Conservation (phyloP, 228 moss, liverwort and hornwort species). For the Sphagnum magellanicum region DNA sequence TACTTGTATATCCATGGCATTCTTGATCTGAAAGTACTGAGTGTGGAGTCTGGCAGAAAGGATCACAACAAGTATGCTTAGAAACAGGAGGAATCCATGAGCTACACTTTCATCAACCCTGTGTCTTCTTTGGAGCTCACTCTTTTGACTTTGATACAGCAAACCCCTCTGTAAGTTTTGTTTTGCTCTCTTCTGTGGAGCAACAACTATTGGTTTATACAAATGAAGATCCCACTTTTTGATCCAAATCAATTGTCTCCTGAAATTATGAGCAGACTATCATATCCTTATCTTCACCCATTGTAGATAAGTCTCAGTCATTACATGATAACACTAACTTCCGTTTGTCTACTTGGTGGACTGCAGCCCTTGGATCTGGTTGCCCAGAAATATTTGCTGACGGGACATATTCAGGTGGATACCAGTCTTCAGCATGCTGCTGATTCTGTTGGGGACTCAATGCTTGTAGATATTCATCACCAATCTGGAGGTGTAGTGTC, state of each 20-base stretch:
- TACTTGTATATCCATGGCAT: too few species aligned
- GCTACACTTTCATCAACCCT: slow-evolving; percentile 63
- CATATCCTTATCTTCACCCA: too few species aligned
- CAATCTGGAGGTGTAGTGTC: slow-evolving; percentile 41
- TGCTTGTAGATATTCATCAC: slow-evolving; percentile 59
- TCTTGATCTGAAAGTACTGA: too few species aligned
- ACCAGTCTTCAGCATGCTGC: slow-evolving; percentile 33
- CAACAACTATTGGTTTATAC: too few species aligned
- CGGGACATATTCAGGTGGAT: slow-evolving; percentile 71
- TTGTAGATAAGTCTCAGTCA: too few species aligned
- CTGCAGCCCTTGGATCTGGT: slow-evolving; percentile 61
- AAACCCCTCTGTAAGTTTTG: slow-evolving; percentile 36
- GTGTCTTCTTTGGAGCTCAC: slow-evolving; percentile 75
- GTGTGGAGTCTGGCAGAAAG: slow-evolving; percentile 42
- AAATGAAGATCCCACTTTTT: too few species aligned
- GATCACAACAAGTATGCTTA: slow-evolving; percentile 68
- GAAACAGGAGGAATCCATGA: slow-evolving; percentile 67
- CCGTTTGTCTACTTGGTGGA: background rate
- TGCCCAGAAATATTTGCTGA: slow-evolving; percentile 66
- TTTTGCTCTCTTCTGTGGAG: background rate
- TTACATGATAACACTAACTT: too few species aligned
- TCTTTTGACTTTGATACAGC: slow-evolving; percentile 62
- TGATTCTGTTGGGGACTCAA: slow-evolving; percentile 26
- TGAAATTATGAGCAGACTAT: too few species aligned
- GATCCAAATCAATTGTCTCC: too few species aligned